phyloP scores from a whole-genome alignment of 129 eudicot species.

The Solidago caesia region DNA sequence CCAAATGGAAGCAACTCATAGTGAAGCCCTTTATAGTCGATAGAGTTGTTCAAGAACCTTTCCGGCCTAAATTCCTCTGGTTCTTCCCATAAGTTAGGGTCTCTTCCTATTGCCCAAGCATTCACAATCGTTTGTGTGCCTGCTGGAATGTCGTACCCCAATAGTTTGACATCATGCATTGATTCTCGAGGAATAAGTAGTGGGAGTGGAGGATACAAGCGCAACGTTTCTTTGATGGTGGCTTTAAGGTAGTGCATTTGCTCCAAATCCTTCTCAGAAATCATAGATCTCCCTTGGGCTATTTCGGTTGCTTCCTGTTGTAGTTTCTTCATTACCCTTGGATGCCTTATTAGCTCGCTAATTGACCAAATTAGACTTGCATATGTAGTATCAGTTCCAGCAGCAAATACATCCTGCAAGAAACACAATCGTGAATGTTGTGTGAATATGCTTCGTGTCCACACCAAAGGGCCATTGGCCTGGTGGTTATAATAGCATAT shows the following conservation, averaged over 20 bases:
- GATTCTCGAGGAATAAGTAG: constrained; percentile 45
- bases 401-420: constrained; percentile 46
- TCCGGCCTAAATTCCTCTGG: constrained; percentile 56
- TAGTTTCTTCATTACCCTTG: constrained; percentile 35
- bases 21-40: constrained; percentile 46
- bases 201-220: constrained; percentile 50
- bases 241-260: constrained; percentile 57
- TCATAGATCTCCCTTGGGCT: constrained; percentile 21
- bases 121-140: constrained; percentile 47
- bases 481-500: no score
- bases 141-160: constrained; percentile 46
- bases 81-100: constrained; percentile 52
- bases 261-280: constrained; percentile 43
- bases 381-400: constrained; percentile 43
- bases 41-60: constrained; percentile 42
- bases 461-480: background rate
- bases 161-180: constrained; percentile 37
- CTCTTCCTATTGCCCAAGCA: constrained; percentile 60
- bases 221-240: constrained; percentile 50
- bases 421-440: background rate
- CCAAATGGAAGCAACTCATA: constrained; percentile 62
- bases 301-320: constrained; percentile 43
- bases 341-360: constrained; percentile 49
- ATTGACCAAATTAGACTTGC: constrained; percentile 50
- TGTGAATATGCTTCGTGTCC: background rate